A percentile compares a stretch with the other conserved stretches of the same genome.
Evolutionary conservation across 164 flowering plant genomes (phyloP).

Genomic region (Macadamia tetraphylla): DNA sequence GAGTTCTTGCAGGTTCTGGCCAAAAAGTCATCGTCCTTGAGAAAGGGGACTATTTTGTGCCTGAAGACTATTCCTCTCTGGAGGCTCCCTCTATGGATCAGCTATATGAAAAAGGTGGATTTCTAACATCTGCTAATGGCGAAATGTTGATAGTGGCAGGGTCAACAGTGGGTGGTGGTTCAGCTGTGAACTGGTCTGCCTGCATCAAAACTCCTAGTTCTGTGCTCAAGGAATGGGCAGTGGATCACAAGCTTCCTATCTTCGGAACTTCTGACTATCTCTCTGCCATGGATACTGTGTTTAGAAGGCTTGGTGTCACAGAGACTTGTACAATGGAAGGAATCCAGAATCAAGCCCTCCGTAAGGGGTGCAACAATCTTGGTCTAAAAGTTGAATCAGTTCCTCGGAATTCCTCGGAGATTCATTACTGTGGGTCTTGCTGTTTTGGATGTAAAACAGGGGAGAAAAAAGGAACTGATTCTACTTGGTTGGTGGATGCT

Average conservation of each 20-base stretch:
- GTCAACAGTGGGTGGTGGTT: conserved; percentile 76
- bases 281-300: conserved; percentile 62
- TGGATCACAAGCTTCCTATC: conserved; percentile 30
- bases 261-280: conserved; percentile 37
- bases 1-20: conserved; percentile 53
- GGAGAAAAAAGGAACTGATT: conserved; percentile 59
- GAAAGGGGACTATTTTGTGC: conserved; percentile 57
- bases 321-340: conserved; percentile 47
- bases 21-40: conserved; percentile 56
- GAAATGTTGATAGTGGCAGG: conserved; percentile 45
- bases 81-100: conserved; percentile 57
- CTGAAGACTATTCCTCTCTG: conserved; percentile 43
- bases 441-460: conserved; percentile 56
- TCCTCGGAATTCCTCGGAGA: conserved; percentile 54
- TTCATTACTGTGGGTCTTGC: conserved; percentile 67
- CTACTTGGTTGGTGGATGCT: conserved; percentile 79
- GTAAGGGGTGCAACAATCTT: conserved; percentile 63
- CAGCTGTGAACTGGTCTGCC: conserved; percentile 77
- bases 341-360: conserved; percentile 55
- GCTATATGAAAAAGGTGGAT: conserved; percentile 57
- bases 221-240: conserved; percentile 51
- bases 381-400: conserved; percentile 46
- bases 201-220: conserved; percentile 47
- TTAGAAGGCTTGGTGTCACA: conserved; percentile 54
- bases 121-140: conserved; percentile 28